Percentiles rank a stretch among this genome's conserved stretches.
These are phyloP conservation scores for Trametes maxima DNA, from an alignment of 768 basidiomycete species.

Conservation along the genomic window DNA sequence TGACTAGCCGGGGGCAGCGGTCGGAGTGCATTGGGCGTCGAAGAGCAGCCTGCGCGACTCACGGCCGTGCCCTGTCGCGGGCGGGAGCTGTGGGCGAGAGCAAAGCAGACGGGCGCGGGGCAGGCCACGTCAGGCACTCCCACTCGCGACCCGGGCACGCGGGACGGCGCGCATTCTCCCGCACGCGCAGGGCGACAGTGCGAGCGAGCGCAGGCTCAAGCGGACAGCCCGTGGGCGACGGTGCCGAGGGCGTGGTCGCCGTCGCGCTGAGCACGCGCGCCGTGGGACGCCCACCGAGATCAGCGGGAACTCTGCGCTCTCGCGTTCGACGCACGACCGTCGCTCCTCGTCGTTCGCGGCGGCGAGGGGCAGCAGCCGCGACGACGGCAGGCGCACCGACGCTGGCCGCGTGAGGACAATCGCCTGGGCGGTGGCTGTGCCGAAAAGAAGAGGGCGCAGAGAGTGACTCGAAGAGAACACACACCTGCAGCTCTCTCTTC, in stretches of 20 bases:
- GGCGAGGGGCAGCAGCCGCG: background rate
- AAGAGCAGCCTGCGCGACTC: background rate
- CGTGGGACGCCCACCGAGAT: background rate
- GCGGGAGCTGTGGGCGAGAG: background rate
- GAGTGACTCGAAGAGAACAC: background rate
- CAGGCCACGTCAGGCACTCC: slow-evolving; percentile 8
- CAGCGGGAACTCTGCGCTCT: background rate
- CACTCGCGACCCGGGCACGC: background rate
- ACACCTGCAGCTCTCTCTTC: background rate
- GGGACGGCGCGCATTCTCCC: background rate
- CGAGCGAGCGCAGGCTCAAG: background rate
- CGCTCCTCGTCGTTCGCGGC: no score
- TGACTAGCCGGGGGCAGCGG: background rate
- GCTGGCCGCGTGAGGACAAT: background rate
- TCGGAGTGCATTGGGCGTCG: background rate
- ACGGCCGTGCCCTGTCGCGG: background rate
- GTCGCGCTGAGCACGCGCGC: background rate
- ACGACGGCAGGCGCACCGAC: no score
- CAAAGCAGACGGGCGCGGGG: background rate
- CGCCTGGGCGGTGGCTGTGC: background rate
- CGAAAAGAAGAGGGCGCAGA: background rate
- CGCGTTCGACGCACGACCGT: background rate
- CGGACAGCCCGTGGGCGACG: background rate
- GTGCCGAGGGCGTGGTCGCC: background rate
- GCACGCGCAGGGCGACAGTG: background rate